These are phyloP conservation scores for Krasilnikovozyma curviuscula DNA, from an alignment of 768 basidiomycete genomes.

Conservation along the genomic window DNA sequence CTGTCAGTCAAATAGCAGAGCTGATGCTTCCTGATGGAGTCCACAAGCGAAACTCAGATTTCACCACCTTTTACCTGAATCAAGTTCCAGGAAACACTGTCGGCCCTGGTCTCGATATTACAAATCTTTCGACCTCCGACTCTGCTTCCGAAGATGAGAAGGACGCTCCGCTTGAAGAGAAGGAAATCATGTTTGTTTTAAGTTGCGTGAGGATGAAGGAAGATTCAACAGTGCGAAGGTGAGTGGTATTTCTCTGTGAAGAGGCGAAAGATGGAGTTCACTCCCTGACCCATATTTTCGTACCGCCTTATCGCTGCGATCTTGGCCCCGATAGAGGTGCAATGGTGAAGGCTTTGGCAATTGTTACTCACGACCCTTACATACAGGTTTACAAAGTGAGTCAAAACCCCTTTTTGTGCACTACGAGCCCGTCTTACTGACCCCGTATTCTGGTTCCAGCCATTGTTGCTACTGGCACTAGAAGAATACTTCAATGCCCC, in stretches of 20 bases:
- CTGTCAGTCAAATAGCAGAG: constrained; percentile 76
- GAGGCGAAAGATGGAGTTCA: too few relatives aligned
- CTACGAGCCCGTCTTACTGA: not conserved
- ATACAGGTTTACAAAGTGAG: constrained; percentile 87
- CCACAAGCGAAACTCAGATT: constrained; percentile 82
- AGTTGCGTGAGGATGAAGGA: constrained; percentile 82
- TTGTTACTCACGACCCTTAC: constrained; percentile 79
- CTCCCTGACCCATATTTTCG: too few relatives aligned
- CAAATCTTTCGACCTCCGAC: constrained; percentile 11
- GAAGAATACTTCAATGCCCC: constrained; percentile 86
- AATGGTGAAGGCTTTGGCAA: constrained; percentile 80
- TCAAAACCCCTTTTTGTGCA: not conserved
- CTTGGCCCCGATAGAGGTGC: constrained; percentile 45
- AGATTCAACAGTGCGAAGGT: constrained; percentile 65
- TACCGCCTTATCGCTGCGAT: not conserved
- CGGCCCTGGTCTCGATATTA: constrained; percentile 46
- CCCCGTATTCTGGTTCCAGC: constrained; percentile 33
- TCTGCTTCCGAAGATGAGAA: not conserved
- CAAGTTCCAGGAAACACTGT: constrained; percentile 79
- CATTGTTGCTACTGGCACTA: constrained; percentile 75
- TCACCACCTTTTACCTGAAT: constrained; percentile 97
- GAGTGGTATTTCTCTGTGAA: constrained; percentile 14
- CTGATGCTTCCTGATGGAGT: constrained; percentile 98
- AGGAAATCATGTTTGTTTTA: constrained; percentile 61
- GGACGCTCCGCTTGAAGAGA: constrained; percentile 10